Percentiles rank a stretch among this genome's conserved stretches.
Conservation (phyloP, 257 asterid genomes). For the Gardenia jasminoides region DNA sequence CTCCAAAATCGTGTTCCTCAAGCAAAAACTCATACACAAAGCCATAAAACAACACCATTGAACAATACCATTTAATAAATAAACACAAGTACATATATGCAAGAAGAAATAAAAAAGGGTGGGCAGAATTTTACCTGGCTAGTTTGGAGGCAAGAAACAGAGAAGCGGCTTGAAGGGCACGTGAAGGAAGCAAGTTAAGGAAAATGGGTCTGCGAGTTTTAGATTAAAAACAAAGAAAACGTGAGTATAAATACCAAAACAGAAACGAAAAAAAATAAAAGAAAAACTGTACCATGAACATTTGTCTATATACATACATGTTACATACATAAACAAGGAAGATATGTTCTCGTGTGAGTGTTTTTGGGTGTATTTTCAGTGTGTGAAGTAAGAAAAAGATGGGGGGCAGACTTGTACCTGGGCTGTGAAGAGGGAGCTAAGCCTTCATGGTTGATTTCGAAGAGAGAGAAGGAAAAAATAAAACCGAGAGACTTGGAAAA, state of each 20-base stretch:
- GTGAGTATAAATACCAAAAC: constrained; percentile 23
- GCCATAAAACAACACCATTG: constrained; percentile 9
- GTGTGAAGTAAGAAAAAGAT: constrained; percentile 1
- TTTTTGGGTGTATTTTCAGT: background rate
- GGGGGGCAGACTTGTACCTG: constrained; percentile 18
- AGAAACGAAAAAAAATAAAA: background rate
- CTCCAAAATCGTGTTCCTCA: constrained; percentile 28
- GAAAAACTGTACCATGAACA: constrained; percentile 4
- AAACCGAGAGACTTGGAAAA: constrained; percentile 16
- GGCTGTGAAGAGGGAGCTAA: constrained; percentile 18
- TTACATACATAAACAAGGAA: constrained; percentile 5
- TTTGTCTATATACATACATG: constrained; percentile 10
- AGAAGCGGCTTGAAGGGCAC: constrained; percentile 17
- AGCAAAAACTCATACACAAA: constrained; percentile 25
- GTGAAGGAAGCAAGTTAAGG: constrained; percentile 27
- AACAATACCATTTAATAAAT: background rate
- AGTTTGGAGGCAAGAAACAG: constrained; percentile 10
- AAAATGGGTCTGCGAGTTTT: constrained; percentile 38
- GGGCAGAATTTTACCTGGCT: background rate
- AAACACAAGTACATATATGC: background rate
- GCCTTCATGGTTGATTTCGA: constrained; percentile 36
- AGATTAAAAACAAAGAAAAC: constrained; percentile 37
- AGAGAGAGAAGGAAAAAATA: constrained; percentile 21
- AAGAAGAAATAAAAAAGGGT: background rate
- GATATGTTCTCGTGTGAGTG: background rate